Evolutionary conservation across 306 rosid species (phyloP).

Genomic region (Crataegus laevigata): DNA sequence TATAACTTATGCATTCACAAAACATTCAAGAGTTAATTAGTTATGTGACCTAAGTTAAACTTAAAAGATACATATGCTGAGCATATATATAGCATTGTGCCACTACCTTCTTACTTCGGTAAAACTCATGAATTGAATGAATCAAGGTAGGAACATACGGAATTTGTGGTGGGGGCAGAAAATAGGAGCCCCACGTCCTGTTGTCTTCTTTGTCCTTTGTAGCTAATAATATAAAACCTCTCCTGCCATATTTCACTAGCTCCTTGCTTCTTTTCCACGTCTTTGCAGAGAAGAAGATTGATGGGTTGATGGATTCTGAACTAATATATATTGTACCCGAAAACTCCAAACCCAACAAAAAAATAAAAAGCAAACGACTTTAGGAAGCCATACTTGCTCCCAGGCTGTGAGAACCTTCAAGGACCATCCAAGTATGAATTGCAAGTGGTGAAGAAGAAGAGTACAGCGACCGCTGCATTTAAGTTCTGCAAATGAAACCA

Average conservation of each 20-base stretch:
- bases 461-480: no score
- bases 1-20: background rate
- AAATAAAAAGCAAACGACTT: background rate
- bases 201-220: constrained; percentile 50
- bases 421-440: no score
- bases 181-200: constrained; percentile 40
- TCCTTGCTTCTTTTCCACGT: constrained; percentile 69
- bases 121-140: background rate
- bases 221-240: background rate
- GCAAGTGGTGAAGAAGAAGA: no score
- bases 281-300: constrained; percentile 58
- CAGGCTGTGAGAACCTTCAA: no score
- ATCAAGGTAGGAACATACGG: constrained; percentile 24
- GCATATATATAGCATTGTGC: background rate
- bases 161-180: constrained; percentile 38
- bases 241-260: constrained; percentile 43
- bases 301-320: constrained; percentile 63
- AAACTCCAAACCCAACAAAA: constrained; percentile 2
- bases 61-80: background rate
- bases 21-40: background rate
- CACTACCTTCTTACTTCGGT: background rate
- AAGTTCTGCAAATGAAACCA: no score
- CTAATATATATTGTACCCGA: constrained; percentile 26
- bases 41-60: background rate
- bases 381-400: background rate